Evolutionary conservation across 306 rosid genomes (phyloP), one percentile per base, ranked within the genome.

Genomic region (Lablab purpureus): DNA sequence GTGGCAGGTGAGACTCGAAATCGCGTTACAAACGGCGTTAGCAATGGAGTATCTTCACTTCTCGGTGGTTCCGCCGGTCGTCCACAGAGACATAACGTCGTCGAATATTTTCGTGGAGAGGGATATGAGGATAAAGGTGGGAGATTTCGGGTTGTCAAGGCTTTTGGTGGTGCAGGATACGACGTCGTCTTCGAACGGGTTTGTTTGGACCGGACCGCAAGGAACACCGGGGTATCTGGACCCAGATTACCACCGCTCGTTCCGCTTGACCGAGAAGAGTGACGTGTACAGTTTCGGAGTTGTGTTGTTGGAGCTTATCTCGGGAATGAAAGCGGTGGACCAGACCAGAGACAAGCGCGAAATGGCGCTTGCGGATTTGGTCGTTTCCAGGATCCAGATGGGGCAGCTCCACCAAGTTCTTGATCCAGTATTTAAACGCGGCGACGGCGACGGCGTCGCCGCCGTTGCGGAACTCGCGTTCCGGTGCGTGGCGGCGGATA

Each of bases 231-330:
- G 99, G 10, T 95, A 95, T 54, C 81, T 95, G 77, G 99, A 95
- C 76, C 99, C 99, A 46, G 99, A 95, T 15, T 95, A 95, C 62
- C 94, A 95, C 85, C 85, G 89, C 60, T 95, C 99, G 2, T 95
- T 93, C 75, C 87, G 97, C 83, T 75, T 95, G 69, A 95, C 99
- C 11, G 98, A 95, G 73, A 95, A 93, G 84, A 95, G 99, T 40
- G 99, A 95, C 81, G 97, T 93, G 82, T 95, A 95, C 74, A 95
- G 99, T 67, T 95, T 95, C 28, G 98, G 99, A 0, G 99, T 95
- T 13, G 97, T 95, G 23, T 23, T 95, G 59, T 28, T 93, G 67
- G 99, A 95, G 82, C 82, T 95, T 7, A 85, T 95, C 0, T 79
- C 98, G 0, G 98, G 99, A 52, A 19, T 88, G 71, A 91, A 75